Percentiles rank a stretch among this genome's conserved stretches.
Evolutionary conservation across 805 yeast genomes (phyloP).

Genomic region (Martiniozyma abietophila): DNA sequence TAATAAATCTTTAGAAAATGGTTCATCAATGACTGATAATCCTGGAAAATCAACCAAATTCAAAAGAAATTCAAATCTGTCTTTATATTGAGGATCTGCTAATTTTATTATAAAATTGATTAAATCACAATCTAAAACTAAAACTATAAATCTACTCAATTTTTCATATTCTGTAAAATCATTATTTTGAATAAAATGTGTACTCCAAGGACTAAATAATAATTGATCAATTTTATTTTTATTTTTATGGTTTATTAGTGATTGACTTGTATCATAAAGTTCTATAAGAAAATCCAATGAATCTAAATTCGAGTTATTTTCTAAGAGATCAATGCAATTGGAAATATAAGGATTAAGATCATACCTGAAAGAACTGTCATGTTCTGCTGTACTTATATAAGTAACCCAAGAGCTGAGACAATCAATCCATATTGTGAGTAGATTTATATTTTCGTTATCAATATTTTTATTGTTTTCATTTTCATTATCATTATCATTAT

Average conservation of each 20-base stretch:
- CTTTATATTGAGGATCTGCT: slow-evolving; percentile 26
- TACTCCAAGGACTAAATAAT: slow-evolving; percentile 40
- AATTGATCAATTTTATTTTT: slow-evolving; percentile 25
- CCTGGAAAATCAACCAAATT: slow-evolving; percentile 49
- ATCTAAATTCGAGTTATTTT: slow-evolving; percentile 14
- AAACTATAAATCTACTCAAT: slow-evolving; percentile 37
- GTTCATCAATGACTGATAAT: slow-evolving; percentile 50
- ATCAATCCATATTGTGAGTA: slow-evolving; percentile 23
- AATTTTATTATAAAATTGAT: slow-evolving; percentile 33
- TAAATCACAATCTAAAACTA: slow-evolving; percentile 39
- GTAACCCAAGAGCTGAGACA: slow-evolving; percentile 29
- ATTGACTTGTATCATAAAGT: slow-evolving; percentile 36
- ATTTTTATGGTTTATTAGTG: slow-evolving; percentile 28
- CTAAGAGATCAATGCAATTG: slow-evolving; percentile 15
- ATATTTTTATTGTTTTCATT: not conserved
- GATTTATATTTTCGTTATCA: no score
- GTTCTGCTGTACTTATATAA: slow-evolving; percentile 31
- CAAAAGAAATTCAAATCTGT: slow-evolving; percentile 39
- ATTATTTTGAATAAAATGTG: slow-evolving; percentile 26
- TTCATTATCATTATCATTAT: no score
- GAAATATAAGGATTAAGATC: slow-evolving; percentile 17
- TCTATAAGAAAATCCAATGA: slow-evolving; percentile 33
- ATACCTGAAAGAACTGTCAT: slow-evolving; percentile 23
- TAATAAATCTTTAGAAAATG: slow-evolving; percentile 43
- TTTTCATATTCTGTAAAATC: slow-evolving; percentile 28